A percentile compares a stretch with the other conserved stretches of the same genome.
These are phyloP conservation scores for Rhodamnia rubescens DNA, from an alignment of 345 rosid species.

Conservation along the genomic window DNA sequence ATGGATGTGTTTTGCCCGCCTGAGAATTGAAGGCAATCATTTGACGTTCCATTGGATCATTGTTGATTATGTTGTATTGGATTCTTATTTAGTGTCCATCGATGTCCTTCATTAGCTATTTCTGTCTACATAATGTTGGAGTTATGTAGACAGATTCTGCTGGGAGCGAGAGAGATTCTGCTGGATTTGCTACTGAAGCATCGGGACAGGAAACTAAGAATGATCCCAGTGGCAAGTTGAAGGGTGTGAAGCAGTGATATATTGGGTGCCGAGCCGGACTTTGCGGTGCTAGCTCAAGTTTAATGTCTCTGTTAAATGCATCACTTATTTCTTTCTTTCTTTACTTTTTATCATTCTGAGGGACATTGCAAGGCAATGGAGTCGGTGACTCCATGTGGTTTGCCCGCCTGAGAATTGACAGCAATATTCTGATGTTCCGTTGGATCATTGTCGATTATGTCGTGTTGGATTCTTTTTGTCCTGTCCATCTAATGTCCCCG, in stretches of 20 bases:
- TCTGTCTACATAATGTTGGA: too few species aligned
- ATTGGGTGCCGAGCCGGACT: neutral
- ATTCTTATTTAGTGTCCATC: too few species aligned
- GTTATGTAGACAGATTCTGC: too few species aligned
- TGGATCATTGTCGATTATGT: neutral
- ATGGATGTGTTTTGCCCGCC: too few species aligned
- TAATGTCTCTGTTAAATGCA: neutral
- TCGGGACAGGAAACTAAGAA: neutral
- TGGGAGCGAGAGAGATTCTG: slow-evolving; percentile 17
- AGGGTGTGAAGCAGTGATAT: neutral
- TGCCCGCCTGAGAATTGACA: neutral
- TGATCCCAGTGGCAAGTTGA: neutral
- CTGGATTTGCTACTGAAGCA: neutral
- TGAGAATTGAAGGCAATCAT: too few species aligned
- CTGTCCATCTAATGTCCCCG: neutral
- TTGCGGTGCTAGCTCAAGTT: neutral
- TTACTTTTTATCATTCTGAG: neutral
- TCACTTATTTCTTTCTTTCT: neutral
- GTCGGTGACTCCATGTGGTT: neutral
- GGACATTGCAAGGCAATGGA: neutral
- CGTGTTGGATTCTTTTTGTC: neutral
- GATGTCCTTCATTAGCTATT: too few species aligned
- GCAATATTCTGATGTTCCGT: neutral
- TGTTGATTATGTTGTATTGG: too few species aligned
- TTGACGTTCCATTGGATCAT: too few species aligned